Percentiles rank a stretch among this genome's conserved stretches.
These are phyloP conservation scores for Agrocybe pediades DNA, from an alignment of 768 basidiomycete genomes.

Conservation along the genomic window DNA sequence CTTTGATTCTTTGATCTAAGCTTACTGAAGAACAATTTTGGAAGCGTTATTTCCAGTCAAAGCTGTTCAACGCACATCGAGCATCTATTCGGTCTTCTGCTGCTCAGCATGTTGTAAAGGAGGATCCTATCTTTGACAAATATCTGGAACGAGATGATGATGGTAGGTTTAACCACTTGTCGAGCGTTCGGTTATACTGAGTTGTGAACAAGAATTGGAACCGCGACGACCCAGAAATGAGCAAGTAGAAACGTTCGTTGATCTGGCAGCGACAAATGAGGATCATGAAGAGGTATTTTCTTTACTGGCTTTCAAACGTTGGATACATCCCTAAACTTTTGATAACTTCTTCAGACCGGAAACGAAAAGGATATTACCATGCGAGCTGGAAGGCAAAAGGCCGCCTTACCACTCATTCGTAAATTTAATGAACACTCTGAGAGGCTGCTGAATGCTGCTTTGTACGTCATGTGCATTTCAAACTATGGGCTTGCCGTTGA, in stretches of 20 bases:
- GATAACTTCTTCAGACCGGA: constrained; percentile 60
- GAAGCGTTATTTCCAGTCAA: constrained; percentile 96
- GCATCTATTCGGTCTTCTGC: constrained; percentile 90
- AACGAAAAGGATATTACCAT: constrained; percentile 92
- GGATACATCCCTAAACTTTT: constrained; percentile 3
- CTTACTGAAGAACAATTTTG: constrained; percentile 92
- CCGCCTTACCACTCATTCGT: constrained; percentile 88
- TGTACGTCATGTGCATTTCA: constrained; percentile 42
- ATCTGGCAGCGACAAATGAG: constrained; percentile 84
- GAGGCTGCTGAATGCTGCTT: constrained; percentile 75
- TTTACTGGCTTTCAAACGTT: not conserved
- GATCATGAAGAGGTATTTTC: constrained; percentile 82
- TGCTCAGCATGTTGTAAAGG: constrained; percentile 81
- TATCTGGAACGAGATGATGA: constrained; percentile 97
- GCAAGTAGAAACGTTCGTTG: constrained; percentile 75
- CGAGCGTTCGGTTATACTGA: constrained; percentile 1
- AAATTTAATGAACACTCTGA: constrained; percentile 99
- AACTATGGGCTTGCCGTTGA: not conserved
- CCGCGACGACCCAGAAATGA: constrained; percentile 71
- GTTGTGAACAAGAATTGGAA: constrained; percentile 66
- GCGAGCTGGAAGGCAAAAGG: constrained; percentile 90
- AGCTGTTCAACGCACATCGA: constrained; percentile 92
- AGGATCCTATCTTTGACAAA: constrained; percentile 92
- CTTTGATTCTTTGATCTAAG: constrained; percentile 39
- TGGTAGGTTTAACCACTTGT: constrained; percentile 47